Base-by-base conservation (phyloP, 805 yeast genomes). In the Sugiyamaella smithiae region DNA sequence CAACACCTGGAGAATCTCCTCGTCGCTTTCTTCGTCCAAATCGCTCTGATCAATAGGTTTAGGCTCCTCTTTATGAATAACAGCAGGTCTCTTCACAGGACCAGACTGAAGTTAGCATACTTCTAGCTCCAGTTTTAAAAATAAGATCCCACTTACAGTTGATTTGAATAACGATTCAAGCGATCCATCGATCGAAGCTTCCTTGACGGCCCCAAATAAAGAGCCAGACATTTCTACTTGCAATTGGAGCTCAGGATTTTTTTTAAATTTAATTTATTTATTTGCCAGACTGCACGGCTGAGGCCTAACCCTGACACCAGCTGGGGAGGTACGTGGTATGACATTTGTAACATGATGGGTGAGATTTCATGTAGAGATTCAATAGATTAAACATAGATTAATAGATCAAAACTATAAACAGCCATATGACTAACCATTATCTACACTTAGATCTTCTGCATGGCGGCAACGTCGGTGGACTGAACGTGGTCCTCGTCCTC, bases 401-500 rank as follows among this genome's bases (percentile, higher is more conserved):
- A n/a, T n/a, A n/a, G n/a, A n/a, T n/a, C n/a, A n/a, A n/a, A n/a
- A n/a, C n/a, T n/a, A n/a, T n/a, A n/a, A n/a, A n/a, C n/a, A n/a
- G n/a, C n/a, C n/a, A n/a, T n/a, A n/a, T n/a, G n/a, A n/a, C n/a
- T n/a, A n/a, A n/a, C n/a, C n/a, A n/a, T n/a, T n/a, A n/a, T n/a
- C n/a, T n/a, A n/a, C n/a, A 32, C 77, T 83, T 88, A 91, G 77
- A 91, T 81, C 80, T 91, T 91, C 75, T 78, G 85, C 98, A 91
- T 91, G 74, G 99, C 99, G 75, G 95, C 96, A 73, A 93, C 73
- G 75, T 93, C 99, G 60, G 97, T 86, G 65, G 98, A 91, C 82
- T 93, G 99, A 68, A 93, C 97, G 79, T 89, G 95, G 79, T 93
- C 99, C 81, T 93, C 99, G 72, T 87, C 96, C 69, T 84, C 97